Evolutionary conservation across 2,329 filamentous ascomycete species (phyloP).

Genomic region (Fusarium penzigii): DNA sequence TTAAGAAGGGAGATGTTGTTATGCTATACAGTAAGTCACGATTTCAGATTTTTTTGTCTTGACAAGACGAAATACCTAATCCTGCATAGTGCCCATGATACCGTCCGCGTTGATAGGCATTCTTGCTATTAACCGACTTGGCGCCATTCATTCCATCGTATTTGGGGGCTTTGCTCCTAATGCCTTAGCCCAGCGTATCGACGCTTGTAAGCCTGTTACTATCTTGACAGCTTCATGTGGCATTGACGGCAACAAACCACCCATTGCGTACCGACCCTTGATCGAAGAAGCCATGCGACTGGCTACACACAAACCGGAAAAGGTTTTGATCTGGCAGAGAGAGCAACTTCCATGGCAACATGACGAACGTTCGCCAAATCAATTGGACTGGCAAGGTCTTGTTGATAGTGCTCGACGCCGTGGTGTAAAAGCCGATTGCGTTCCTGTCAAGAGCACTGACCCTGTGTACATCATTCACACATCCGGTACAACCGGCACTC

Average conservation of each 20-base stretch:
- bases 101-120: constrained; percentile 85
- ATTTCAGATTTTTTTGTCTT: neutral
- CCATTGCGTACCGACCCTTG: constrained; percentile 74
- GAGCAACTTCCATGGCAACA: constrained; percentile 74
- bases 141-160: constrained; percentile 87
- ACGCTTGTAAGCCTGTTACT: constrained; percentile 72
- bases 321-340: constrained; percentile 82
- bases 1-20: constrained; percentile 81
- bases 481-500: constrained; percentile 77
- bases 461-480: constrained; percentile 91
- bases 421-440: constrained; percentile 69
- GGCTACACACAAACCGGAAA: constrained; percentile 69
- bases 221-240: constrained; percentile 91
- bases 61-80: neutral
- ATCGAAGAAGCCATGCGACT: constrained; percentile 71
- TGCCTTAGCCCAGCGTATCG: constrained; percentile 85
- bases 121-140: constrained; percentile 76
- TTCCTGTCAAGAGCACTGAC: constrained; percentile 77
- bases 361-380: constrained; percentile 64
- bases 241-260: constrained; percentile 82
- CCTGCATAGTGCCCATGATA: constrained; percentile 84
- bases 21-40: constrained; percentile 75
- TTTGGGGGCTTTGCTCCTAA: constrained; percentile 87
- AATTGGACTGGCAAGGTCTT: constrained; percentile 78
- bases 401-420: constrained; percentile 70